Evolutionary conservation across 140 eudicot genomes (phyloP).

Genomic region (Erigeron philadelphicus): DNA sequence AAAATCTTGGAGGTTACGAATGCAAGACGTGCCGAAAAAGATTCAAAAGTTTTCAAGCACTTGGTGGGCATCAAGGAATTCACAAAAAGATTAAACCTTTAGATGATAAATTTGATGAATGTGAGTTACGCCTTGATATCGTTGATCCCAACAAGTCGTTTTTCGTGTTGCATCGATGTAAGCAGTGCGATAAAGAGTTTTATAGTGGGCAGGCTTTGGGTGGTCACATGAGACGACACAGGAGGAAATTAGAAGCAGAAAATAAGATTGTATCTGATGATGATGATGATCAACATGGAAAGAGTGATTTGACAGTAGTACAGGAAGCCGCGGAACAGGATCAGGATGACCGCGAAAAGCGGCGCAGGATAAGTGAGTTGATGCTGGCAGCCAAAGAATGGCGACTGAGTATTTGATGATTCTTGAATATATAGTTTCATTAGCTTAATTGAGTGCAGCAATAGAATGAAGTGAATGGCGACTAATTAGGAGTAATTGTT

Average conservation of each 20-base stretch:
- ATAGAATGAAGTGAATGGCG: too few species aligned
- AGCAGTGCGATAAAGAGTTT: slow-evolving; percentile 22
- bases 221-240: slow-evolving; percentile 28
- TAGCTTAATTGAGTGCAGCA: too few species aligned
- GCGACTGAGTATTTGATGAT: too few species aligned
- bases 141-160: neutral
- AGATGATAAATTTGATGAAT: neutral
- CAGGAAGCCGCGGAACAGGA: too few species aligned
- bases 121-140: neutral
- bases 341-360: too few species aligned
- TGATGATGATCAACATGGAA: too few species aligned
- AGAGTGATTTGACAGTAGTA: too few species aligned
- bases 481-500: too few species aligned
- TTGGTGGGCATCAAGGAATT: slow-evolving; percentile 25
- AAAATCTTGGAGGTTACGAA: neutral
- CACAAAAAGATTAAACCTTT: neutral
- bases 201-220: slow-evolving; percentile 28
- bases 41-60: slow-evolving; percentile 23
- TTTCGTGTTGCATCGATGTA: slow-evolving; percentile 17
- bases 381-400: too few species aligned
- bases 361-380: too few species aligned
- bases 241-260: neutral
- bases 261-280: too few species aligned
- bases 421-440: too few species aligned
- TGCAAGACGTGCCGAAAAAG: slow-evolving; percentile 22